Evolutionary conservation across 208 protist genomes (phyloP).

Genomic region (Leptomonas seymouri): DNA sequence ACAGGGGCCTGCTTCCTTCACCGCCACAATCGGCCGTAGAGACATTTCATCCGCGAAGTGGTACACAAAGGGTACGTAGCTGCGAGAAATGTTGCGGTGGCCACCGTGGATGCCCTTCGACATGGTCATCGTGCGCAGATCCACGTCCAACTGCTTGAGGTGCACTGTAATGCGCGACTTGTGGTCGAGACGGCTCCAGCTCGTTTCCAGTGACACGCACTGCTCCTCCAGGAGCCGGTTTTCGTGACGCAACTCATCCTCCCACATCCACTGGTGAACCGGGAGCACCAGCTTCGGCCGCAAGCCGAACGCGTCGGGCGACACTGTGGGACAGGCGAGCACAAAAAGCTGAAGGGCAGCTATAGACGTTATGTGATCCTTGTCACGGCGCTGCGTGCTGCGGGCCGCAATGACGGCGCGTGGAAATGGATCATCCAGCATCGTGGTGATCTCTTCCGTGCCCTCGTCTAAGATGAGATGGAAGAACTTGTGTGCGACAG

Average conservation of each 20-base stretch:
- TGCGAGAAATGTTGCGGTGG: constrained; percentile 71
- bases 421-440: constrained; percentile 84
- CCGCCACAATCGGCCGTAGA: constrained; percentile 46
- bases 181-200: constrained; percentile 39
- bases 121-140: constrained; percentile 81
- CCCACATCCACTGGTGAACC: constrained; percentile 89
- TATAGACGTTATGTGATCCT: constrained; percentile 85
- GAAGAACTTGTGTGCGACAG: constrained; percentile 74
- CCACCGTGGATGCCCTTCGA: constrained; percentile 34
- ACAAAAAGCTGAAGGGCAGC: constrained; percentile 80
- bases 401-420: constrained; percentile 39
- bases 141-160: constrained; percentile 51
- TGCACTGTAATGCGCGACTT: constrained; percentile 47
- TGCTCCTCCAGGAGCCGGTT: constrained; percentile 72
- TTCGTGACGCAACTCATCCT: constrained; percentile 86
- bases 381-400: constrained; percentile 72
- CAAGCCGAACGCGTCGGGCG: constrained; percentile 68
- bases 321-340: constrained; percentile 71
- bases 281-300: constrained; percentile 79
- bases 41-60: constrained; percentile 72
- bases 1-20: constrained; percentile 63
- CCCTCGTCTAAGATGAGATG: constrained; percentile 59
- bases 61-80: constrained; percentile 83
- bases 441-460: constrained; percentile 51
- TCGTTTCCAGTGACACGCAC: constrained; percentile 69